Percentiles rank a stretch among this genome's conserved stretches.
These are phyloP conservation scores for Somion occarium DNA, from an alignment of 1,284 basidiomycete species.

Conservation along the genomic window DNA sequence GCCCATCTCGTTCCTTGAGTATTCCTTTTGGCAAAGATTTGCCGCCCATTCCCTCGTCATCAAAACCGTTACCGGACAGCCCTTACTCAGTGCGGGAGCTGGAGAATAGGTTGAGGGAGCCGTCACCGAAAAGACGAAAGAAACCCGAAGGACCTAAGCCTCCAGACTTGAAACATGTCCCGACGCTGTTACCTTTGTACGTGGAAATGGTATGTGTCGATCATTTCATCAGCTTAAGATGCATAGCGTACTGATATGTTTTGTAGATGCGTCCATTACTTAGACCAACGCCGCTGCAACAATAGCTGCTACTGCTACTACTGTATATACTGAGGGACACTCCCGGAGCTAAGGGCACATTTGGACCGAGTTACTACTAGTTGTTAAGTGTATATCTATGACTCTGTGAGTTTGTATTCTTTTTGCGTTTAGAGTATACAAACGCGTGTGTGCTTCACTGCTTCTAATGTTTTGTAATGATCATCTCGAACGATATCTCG, in stretches of 20 bases:
- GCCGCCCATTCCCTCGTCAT: slow-evolving; percentile 8
- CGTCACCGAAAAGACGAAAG: slow-evolving; percentile 22
- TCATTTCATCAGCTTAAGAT: slow-evolving; percentile 11
- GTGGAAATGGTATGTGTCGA: slow-evolving; percentile 72
- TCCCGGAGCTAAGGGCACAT: too few relatives aligned
- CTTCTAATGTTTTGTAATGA: too few relatives aligned
- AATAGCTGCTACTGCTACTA: neutral
- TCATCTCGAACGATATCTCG: too few relatives aligned
- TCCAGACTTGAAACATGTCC: slow-evolving; percentile 76
- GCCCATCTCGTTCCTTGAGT: slow-evolving; percentile 8
- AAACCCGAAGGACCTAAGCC: slow-evolving; percentile 50
- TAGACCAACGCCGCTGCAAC: neutral
- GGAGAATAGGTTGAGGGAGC: neutral
- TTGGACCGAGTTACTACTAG: too few relatives aligned
- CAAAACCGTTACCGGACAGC: slow-evolving; percentile 1
- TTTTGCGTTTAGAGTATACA: neutral
- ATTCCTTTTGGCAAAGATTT: slow-evolving; percentile 5
- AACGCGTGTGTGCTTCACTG: too few relatives aligned
- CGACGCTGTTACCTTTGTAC: slow-evolving; percentile 79
- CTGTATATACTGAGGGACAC: neutral
- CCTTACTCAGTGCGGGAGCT: slow-evolving; percentile 1
- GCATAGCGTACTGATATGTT: neutral
- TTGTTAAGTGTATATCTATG: too few relatives aligned
- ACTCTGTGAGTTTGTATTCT: neutral
- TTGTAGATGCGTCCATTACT: slow-evolving; percentile 7